Evolutionary conservation across 2,329 filamentous ascomycete species (phyloP), one percentile per base, ranked within the genome.

Genomic region (Phaeoacremonium minimum): DNA sequence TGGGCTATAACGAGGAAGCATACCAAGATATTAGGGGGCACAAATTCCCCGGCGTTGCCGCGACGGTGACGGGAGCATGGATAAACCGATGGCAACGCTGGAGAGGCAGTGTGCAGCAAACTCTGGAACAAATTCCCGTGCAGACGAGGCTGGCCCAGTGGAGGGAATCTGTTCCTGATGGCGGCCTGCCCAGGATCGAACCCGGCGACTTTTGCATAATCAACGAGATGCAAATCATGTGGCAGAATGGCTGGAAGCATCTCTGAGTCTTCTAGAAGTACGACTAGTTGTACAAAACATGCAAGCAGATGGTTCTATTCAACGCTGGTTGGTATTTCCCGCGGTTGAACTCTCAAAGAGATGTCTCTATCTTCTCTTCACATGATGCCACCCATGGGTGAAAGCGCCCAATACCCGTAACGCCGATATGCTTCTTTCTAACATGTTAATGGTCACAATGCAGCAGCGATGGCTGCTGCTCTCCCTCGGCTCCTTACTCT

Each of bases 181-280:
- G 55, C 4, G 49, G 56, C 30, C 34, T 39, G 15, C 46, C 38
- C 17, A 55, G 57, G 28, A 50, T 44, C 32, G 65, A 77, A 48
- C 57, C 58, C 11, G 73, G 73, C 4, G 56, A 57, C 9, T 61
- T 64, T 15, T 78, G 75, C 48, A 60, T 77, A 40, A 72, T 78
- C 37, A 71, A 77, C 46, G 75, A 78, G 56, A 77, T 75, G 71
- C 73, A 77, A 48, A 71, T 79, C 44, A 64, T 78, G 57, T 73
- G 69, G 53, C 56, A 61, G 46, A 77, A 77, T 49, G 75, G 75
- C 18, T 79, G 74, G 74, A 73, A 69, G 42, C 75, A 79, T 56
- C 53, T 77, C 35, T 77, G 61, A 44, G n/a, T n/a, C n/a, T n/a
- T n/a, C n/a, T n/a, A n/a, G n/a, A n/a, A n/a, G n/a, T n/a, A n/a